Evolutionary conservation across 148 eudicot genomes (phyloP).

Genomic region (Limonium bicolor): DNA sequence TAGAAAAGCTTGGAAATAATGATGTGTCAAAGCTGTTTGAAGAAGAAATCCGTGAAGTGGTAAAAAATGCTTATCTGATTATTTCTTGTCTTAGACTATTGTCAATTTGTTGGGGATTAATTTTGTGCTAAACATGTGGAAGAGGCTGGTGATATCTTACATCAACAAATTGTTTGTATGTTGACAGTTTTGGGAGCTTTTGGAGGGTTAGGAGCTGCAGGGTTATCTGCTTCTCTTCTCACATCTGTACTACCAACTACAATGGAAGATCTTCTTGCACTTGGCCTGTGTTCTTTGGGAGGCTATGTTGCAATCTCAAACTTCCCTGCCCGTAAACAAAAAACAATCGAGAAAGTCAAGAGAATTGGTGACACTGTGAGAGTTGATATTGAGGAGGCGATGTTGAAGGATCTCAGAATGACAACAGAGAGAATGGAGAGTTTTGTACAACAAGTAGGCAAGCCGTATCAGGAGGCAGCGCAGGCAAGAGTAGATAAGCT

Average conservation of each 20-base stretch:
- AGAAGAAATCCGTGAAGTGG: slow-evolving; percentile 90
- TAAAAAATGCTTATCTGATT: slow-evolving; percentile 19
- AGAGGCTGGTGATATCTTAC: not conserved
- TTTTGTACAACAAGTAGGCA: slow-evolving; percentile 40
- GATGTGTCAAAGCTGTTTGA: slow-evolving; percentile 76
- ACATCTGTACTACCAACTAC: slow-evolving; percentile 90
- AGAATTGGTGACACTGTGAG: slow-evolving; percentile 40
- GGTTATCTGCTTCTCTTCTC: slow-evolving; percentile 89
- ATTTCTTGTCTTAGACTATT: not conserved
- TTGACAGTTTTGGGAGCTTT: slow-evolving; percentile 73
- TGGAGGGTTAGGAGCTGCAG: slow-evolving; percentile 95
- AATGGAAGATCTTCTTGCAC: slow-evolving; percentile 94
- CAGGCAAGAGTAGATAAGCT: slow-evolving; percentile 44
- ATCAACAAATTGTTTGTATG: not conserved
- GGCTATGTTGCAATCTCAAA: slow-evolving; percentile 83
- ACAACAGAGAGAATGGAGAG: slow-evolving; percentile 28
- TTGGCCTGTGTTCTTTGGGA: slow-evolving; percentile 96
- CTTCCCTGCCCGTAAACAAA: slow-evolving; percentile 65
- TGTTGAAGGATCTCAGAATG: slow-evolving; percentile 55
- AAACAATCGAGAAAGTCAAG: slow-evolving; percentile 49
- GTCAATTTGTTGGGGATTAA: not conserved
- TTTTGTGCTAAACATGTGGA: not conserved
- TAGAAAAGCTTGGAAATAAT: slow-evolving; percentile 49
- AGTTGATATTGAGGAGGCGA: slow-evolving; percentile 68
- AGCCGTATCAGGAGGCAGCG: slow-evolving; percentile 64